These are phyloP conservation scores for Sclerotinia minor DNA, from an alignment of 2,329 filamentous ascomycete genomes.

Conservation along the genomic window DNA sequence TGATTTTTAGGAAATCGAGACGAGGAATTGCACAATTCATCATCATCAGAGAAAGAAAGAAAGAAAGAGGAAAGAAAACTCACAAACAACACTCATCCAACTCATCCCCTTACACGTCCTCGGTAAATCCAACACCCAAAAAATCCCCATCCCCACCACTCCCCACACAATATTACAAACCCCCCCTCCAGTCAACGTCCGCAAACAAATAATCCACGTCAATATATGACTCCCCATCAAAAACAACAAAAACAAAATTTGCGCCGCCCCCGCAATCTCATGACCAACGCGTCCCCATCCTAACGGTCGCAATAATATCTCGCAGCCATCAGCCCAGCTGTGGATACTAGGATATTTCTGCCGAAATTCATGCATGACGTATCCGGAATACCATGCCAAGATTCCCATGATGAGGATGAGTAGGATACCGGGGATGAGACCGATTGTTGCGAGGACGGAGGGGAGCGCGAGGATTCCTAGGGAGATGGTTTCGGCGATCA, in stretches of 20 bases:
- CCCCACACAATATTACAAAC: conserved; percentile 58
- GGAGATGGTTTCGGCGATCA: conserved; percentile 27
- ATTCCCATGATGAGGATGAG: conserved; percentile 54
- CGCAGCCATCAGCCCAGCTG: conserved; percentile 1
- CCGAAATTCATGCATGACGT: conserved; percentile 60
- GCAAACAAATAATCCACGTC: conserved; percentile 59
- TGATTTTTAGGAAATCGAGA: no score
- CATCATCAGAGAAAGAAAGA: not conserved
- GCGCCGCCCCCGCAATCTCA: conserved; percentile 52
- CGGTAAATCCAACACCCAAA: conserved; percentile 53
- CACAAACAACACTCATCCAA: conserved; percentile 54
- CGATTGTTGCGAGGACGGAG: conserved; percentile 20
- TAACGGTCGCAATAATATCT: not conserved
- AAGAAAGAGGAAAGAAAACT: conserved; percentile 23
- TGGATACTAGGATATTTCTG: conserved; percentile 50
- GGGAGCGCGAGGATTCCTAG: conserved; percentile 24
- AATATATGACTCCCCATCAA: conserved; percentile 61
- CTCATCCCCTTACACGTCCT: conserved; percentile 57
- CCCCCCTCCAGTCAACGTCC: conserved; percentile 53
- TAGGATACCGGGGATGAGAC: conserved; percentile 43
- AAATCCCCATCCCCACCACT: conserved; percentile 52
- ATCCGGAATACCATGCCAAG: conserved; percentile 59
- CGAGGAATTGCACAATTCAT: no score
- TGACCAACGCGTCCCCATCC: conserved; percentile 32
- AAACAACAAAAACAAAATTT: conserved; percentile 58